phyloP scores from a whole-genome alignment of 139 green algal species.

The Chlorella ohadii region DNA sequence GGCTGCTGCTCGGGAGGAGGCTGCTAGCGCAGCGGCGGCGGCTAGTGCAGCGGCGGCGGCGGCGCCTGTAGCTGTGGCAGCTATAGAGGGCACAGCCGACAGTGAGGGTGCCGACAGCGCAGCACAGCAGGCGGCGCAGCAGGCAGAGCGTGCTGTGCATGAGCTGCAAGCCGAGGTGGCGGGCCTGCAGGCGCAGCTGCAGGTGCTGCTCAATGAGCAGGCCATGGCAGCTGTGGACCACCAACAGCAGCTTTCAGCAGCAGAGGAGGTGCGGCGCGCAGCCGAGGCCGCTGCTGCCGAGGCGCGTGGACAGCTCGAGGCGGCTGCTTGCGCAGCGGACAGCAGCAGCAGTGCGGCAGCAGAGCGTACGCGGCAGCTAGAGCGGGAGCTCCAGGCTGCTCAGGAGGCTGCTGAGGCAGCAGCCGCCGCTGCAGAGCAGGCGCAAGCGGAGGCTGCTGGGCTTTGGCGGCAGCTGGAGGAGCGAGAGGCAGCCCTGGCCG shows the following conservation, averaged over 20 bases:
- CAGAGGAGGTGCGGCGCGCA: background rate
- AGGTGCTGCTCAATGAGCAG: constrained; percentile 1
- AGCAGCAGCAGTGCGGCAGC: background rate
- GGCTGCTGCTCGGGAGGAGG: background rate
- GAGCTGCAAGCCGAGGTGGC: background rate
- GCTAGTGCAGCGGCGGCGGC: background rate
- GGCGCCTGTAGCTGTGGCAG: background rate
- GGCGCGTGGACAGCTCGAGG: background rate
- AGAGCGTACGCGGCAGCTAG: background rate
- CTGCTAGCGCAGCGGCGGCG: no score
- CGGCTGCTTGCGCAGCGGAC: background rate
- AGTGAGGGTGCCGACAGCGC: background rate
- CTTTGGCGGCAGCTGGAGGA: background rate
- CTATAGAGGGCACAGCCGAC: background rate
- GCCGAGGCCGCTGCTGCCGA: background rate
- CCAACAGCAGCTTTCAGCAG: background rate
- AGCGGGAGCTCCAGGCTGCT: background rate
- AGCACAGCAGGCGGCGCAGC: background rate
- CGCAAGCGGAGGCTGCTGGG: background rate
- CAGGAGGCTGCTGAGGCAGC: background rate
- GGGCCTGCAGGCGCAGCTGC: background rate
- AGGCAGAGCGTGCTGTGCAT: background rate
- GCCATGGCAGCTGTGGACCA: background rate
- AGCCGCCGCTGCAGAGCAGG: background rate
- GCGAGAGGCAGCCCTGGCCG: background rate